These are phyloP conservation scores for Sporisorium scitamineum DNA, from an alignment of 1,284 basidiomycete genomes.

Conservation along the genomic window DNA sequence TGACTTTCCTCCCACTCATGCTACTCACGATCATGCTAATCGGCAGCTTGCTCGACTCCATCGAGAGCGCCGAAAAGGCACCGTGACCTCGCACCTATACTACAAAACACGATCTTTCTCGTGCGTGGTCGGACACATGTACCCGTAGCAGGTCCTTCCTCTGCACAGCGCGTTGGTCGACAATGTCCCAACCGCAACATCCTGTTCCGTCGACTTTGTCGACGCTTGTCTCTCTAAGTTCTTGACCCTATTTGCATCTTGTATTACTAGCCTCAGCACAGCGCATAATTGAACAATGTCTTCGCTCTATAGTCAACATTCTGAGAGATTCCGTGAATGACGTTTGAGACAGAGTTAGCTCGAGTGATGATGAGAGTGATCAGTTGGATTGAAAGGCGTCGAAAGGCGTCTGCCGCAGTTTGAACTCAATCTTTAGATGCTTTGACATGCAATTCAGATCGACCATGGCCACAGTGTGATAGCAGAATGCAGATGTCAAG, in stretches of 20 bases:
- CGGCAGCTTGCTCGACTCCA: no score
- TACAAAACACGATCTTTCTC: background rate
- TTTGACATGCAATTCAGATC: no score
- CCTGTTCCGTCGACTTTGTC: background rate
- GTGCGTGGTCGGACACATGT: background rate
- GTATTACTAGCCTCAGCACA: slow-evolving; percentile 16
- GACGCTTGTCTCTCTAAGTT: background rate
- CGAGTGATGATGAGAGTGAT: background rate
- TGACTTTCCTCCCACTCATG: no score
- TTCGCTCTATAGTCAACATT: background rate
- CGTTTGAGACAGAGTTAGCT: background rate
- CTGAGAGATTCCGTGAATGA: background rate
- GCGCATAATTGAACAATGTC: slow-evolving; percentile 13
- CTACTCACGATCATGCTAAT: no score
- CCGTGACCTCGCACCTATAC: no score
- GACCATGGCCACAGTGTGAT: background rate
- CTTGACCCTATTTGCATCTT: slow-evolving; percentile 7
- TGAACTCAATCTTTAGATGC: no score
- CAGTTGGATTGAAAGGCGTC: background rate
- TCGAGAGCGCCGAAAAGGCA: no score
- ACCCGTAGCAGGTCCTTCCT: slow-evolving; percentile 7
- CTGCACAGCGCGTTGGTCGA: slow-evolving; percentile 8
- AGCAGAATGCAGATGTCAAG: no score
- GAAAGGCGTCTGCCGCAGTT: no score
- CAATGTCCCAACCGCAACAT: slow-evolving; percentile 7